Base-by-base conservation (phyloP, 768 basidiomycete genomes). In the Wakefieldia striispora region DNA sequence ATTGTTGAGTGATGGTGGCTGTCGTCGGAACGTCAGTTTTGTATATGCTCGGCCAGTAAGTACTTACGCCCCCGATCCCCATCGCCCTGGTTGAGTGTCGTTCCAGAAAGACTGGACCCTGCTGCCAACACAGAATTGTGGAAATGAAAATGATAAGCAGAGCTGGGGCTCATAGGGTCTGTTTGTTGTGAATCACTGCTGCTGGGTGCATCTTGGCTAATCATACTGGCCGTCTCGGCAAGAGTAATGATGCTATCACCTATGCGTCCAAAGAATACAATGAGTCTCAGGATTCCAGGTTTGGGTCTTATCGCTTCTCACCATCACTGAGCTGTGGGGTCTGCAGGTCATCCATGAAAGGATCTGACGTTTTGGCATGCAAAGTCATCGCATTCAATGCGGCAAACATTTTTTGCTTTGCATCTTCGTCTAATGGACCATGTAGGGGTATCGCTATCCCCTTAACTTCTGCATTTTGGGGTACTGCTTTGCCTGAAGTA, bases 81-180 rank as follows among this genome's bases (percentile, higher is more conserved):
- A 3, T 31, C 24, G 9, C 40, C 39, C 7, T 4, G 33, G 4
- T 23, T 49, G 3, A 26, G 1, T 10, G 55, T 45, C 17, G 33
- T 0, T 16, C 33, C 56, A 6, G 0, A 40, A 29, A 53, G 6
- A 2, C 13, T 58, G 2, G 55, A 49, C 6, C 37, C 43, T 11
- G 55, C 4, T 6, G 49, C 8, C 21, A 57, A 24, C 13, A 57
- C 27, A 1, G 55, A 49, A n/a, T 57, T 21, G 1, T 43, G 21
- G 8, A 48, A 17, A 1, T 49, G 10, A 17, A 39, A 6, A n/a
- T 38, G 16, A 11, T 34, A 36, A 24, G 50, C 19, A 2, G 47
- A 1, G 7, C 29, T 17, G n/a, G 48, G 21, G 26, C 40, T 42
- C 14, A 40, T 51, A 13, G 38, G 46, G 19, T 3, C 26, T 12